These are phyloP conservation scores for Populus tomentosa DNA, from an alignment of 441 rosid species.

Conservation along the genomic window DNA sequence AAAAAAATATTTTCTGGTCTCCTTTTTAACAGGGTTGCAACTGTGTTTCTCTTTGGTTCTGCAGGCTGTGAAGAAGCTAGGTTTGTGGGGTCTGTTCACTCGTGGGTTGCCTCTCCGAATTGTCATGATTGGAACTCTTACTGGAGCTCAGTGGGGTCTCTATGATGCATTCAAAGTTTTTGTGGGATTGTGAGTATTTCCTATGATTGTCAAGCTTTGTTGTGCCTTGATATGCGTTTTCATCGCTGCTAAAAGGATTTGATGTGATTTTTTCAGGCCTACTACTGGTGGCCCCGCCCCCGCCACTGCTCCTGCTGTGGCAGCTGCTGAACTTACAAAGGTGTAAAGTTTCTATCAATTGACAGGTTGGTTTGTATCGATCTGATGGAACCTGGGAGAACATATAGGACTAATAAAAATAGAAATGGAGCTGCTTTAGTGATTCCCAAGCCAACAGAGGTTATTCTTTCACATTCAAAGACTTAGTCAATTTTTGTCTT, in stretches of 20 bases:
- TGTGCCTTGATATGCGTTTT: neutral
- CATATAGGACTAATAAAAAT: neutral
- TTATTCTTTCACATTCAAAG: constrained; percentile 23
- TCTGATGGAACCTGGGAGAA: neutral
- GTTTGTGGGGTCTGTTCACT: constrained; percentile 83
- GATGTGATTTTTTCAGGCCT: constrained; percentile 48
- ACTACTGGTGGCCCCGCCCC: constrained; percentile 90
- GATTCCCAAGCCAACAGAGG: constrained; percentile 17
- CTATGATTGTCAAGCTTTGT: neutral
- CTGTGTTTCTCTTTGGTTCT: neutral
- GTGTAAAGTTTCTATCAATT: constrained; percentile 19
- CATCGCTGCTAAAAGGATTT: neutral
- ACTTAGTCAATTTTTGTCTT: neutral
- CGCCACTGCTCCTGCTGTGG: neutral
- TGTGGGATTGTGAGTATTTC: constrained; percentile 88
- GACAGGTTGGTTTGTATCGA: too few species aligned
- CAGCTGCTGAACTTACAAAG: constrained; percentile 23
- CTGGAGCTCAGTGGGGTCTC: constrained; percentile 98
- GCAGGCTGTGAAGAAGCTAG: constrained; percentile 98
- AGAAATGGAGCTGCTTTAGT: constrained; percentile 20
- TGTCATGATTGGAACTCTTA: constrained; percentile 99
- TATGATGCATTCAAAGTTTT: constrained; percentile 98
- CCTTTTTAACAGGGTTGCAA: neutral
- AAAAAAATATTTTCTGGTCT: neutral
- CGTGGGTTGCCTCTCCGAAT: constrained; percentile 99